phyloP scores from a whole-genome alignment of 2,329 filamentous ascomycete species.

The Phaeophleospora eucalypticola region DNA sequence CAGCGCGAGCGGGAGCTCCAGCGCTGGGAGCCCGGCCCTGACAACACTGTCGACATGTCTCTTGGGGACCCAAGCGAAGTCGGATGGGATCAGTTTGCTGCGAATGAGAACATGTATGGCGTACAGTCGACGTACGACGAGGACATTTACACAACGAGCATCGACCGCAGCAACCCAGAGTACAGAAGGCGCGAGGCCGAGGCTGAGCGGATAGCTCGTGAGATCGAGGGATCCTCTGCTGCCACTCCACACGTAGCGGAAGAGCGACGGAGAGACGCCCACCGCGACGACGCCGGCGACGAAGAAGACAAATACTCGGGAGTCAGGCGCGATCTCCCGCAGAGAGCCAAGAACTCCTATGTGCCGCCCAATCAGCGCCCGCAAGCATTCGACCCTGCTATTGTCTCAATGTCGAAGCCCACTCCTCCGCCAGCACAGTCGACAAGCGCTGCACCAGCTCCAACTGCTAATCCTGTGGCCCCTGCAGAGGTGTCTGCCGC shows the following conservation, averaged over 20 bases:
- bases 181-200: conserved; percentile 74
- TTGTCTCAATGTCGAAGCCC: conserved; percentile 69
- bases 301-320: conserved; percentile 99
- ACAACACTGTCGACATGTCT: conserved; percentile 56
- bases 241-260: conserved; percentile 82
- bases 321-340: conserved; percentile 68
- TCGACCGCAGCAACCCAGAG: conserved; percentile 77
- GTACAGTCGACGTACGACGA: conserved; percentile 89
- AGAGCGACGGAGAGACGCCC: conserved; percentile 66
- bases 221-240: conserved; percentile 75
- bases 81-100: conserved; percentile 90
- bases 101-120: conserved; percentile 83
- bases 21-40: conserved; percentile 68
- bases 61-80: conserved; percentile 46
- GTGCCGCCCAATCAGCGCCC: conserved; percentile 84
- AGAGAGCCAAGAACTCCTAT: conserved; percentile 67
- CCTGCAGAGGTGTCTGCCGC: conserved; percentile 15
- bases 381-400: conserved; percentile 78
- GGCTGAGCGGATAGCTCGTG: conserved; percentile 78
- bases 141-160: conserved; percentile 86
- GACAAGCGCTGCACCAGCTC: neutral
- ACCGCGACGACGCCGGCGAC: conserved; percentile 65
- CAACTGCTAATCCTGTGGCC: neutral
- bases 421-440: conserved; percentile 27
- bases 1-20: conserved; percentile 72